These are phyloP conservation scores for Chrysanthemum seticuspe DNA, from an alignment of 129 eudicot species.

Conservation along the genomic window DNA sequence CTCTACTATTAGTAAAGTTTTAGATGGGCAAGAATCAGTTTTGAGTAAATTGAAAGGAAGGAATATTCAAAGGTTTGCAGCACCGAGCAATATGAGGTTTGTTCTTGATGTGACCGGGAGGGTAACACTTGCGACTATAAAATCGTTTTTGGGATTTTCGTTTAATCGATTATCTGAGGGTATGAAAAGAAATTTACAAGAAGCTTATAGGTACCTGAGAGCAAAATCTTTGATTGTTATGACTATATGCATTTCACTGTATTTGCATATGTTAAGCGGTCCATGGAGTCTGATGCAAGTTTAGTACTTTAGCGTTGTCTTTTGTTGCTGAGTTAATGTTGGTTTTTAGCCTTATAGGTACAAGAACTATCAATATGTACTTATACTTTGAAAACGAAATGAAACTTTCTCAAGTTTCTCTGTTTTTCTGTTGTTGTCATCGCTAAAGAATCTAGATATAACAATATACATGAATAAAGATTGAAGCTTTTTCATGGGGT, in stretches of 20 bases:
- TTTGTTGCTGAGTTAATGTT: not conserved
- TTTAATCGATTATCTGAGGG: slow-evolving; percentile 38
- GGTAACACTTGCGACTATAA: slow-evolving; percentile 61
- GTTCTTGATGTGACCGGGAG: slow-evolving; percentile 67
- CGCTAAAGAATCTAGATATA: not conserved
- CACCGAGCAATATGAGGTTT: slow-evolving; percentile 56
- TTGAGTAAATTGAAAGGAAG: slow-evolving; percentile 20
- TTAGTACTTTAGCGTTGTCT: slow-evolving; percentile 31
- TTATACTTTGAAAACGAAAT: not conserved
- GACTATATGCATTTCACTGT: slow-evolving; percentile 61
- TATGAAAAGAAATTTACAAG: slow-evolving; percentile 45
- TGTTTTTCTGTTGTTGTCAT: not conserved
- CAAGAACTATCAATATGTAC: not conserved
- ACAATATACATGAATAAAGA: slow-evolving; percentile 34
- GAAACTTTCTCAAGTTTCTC: not conserved
- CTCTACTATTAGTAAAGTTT: slow-evolving; percentile 27
- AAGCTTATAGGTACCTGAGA: slow-evolving; percentile 47
- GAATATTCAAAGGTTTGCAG: slow-evolving; percentile 42
- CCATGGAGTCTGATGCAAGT: slow-evolving; percentile 65
- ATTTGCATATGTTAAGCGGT: slow-evolving; percentile 55
- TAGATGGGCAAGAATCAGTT: slow-evolving; percentile 25
- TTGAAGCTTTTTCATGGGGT: slow-evolving; percentile 37
- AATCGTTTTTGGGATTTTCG: slow-evolving; percentile 50
- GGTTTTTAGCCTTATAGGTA: not conserved
- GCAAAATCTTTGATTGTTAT: slow-evolving; percentile 53